These are phyloP conservation scores for Westerdykella sp. DNA, from an alignment of 2,329 filamentous ascomycete species.

Conservation along the genomic window DNA sequence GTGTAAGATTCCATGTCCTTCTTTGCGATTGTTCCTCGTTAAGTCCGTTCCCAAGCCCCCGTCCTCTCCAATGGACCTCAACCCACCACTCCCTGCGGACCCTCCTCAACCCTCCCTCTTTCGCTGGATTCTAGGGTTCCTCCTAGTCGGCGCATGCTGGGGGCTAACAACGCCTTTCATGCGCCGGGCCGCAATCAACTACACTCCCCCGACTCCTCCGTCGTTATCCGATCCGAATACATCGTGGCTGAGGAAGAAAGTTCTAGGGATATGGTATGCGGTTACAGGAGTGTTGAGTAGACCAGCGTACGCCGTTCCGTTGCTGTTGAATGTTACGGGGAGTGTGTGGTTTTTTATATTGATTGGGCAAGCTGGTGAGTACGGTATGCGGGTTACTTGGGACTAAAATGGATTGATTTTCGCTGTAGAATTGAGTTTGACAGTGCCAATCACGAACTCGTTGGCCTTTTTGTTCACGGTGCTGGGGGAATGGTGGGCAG, in stretches of 20 bases:
- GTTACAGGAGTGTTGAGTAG: conserved; percentile 73
- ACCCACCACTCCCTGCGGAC: conserved; percentile 18
- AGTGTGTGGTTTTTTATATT: conserved; percentile 96
- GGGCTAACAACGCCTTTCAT: conserved; percentile 88
- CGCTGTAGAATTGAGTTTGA: conserved; percentile 72
- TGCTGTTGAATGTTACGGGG: conserved; percentile 83
- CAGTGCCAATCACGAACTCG: conserved; percentile 91
- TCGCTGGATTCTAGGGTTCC: conserved; percentile 83
- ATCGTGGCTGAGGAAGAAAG: conserved; percentile 57
- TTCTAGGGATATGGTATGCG: conserved; percentile 63
- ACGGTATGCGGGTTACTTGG: neutral
- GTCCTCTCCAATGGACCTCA: conserved; percentile 23
- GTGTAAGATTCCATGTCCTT: neutral
- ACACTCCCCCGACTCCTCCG: conserved; percentile 49
- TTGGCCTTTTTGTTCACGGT: conserved; percentile 95
- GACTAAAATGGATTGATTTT: conserved; percentile 5
- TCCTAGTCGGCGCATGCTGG: conserved; percentile 88
- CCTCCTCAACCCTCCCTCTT: conserved; percentile 46
- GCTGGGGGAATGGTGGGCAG: conserved; percentile 89
- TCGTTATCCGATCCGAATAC: conserved; percentile 33
- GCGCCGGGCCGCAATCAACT: conserved; percentile 71
- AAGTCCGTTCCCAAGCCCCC: neutral
- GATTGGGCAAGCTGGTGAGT: conserved; percentile 82
- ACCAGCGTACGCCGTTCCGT: conserved; percentile 75
- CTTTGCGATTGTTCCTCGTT: neutral